Conservation (phyloP, 2,329 filamentous ascomycete genomes). For the Penicillium decumbens region DNA sequence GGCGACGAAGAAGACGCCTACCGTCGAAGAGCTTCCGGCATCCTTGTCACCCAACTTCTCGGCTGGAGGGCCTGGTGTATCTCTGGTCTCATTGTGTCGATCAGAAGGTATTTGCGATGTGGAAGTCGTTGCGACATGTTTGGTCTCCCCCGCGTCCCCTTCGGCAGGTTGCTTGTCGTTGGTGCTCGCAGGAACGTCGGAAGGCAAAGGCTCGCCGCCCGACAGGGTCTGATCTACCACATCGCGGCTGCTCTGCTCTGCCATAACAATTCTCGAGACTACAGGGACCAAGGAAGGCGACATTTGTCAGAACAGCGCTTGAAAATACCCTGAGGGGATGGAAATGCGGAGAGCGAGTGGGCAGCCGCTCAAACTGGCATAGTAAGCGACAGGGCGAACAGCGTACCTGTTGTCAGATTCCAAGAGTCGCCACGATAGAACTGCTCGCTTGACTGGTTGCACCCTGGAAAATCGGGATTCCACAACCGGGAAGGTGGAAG, state of each 20-base stretch:
- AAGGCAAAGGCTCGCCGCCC: constrained; percentile 59
- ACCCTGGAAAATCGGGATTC: constrained; percentile 31
- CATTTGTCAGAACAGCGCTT: constrained; percentile 31
- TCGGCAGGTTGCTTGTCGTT: constrained; percentile 51
- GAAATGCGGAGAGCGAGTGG: constrained; percentile 12
- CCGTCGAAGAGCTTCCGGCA: constrained; percentile 25
- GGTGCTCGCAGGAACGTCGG: constrained; percentile 62
- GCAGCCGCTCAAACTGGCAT: constrained; percentile 16
- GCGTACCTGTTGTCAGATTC: constrained; percentile 43
- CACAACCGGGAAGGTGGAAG: constrained; percentile 29
- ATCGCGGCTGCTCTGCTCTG: constrained; percentile 66
- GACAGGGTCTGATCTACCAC: constrained; percentile 68
- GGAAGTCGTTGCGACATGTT: constrained; percentile 37
- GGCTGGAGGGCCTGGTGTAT: constrained; percentile 13
- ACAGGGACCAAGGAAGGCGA: constrained; percentile 27
- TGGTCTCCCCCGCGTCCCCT: constrained; percentile 44
- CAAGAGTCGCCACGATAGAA: constrained; percentile 42
- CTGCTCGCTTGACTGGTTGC: constrained; percentile 32
- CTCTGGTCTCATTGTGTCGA: constrained; percentile 22
- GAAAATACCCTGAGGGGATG: constrained; percentile 13
- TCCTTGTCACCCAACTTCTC: constrained; percentile 24
- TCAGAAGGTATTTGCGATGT: constrained; percentile 26
- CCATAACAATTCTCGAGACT: constrained; percentile 63
- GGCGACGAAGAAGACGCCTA: constrained; percentile 23
- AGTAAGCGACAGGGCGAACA: constrained; percentile 9